Conservation (phyloP, 2,329 filamentous ascomycete genomes). For the Zymoseptoria tritici region DNA sequence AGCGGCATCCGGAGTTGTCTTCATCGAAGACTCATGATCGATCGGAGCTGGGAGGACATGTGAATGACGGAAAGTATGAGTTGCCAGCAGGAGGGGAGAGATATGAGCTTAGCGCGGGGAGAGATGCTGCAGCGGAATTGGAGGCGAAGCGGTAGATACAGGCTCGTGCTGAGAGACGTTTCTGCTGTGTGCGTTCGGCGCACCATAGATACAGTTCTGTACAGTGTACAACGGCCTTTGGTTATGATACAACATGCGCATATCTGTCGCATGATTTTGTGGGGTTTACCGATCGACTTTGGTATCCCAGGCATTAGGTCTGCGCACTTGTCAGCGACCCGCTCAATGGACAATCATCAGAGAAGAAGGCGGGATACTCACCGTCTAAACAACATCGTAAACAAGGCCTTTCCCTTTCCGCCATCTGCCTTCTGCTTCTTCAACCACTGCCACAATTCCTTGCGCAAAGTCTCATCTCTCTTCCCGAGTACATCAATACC, state of each 20-base stretch:
- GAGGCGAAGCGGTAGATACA: not conserved
- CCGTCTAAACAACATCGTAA: constrained; percentile 31
- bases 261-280: not conserved
- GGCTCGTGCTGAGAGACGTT: not conserved
- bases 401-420: constrained; percentile 21
- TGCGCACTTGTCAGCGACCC: not conserved
- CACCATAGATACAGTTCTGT: not conserved
- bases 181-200: not conserved
- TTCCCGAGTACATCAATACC: constrained; percentile 28
- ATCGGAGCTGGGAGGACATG: not conserved
- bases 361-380: constrained; percentile 15
- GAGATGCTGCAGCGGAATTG: not conserved
- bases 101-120: not conserved
- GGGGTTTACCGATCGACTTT: not conserved
- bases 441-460: constrained; percentile 35
- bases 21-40: not conserved
- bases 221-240: not conserved
- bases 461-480: constrained; percentile 20
- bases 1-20: not conserved
- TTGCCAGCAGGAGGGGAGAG: not conserved
- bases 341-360: not conserved
- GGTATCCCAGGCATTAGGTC: constrained; percentile 15
- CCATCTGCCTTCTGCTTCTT: constrained; percentile 33
- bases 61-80: not conserved
- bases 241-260: not conserved